Evolutionary conservation across 2,329 filamentous ascomycete genomes (phyloP), one percentile per base, ranked within the genome.

Genomic region (Ceratocystis variospora): DNA sequence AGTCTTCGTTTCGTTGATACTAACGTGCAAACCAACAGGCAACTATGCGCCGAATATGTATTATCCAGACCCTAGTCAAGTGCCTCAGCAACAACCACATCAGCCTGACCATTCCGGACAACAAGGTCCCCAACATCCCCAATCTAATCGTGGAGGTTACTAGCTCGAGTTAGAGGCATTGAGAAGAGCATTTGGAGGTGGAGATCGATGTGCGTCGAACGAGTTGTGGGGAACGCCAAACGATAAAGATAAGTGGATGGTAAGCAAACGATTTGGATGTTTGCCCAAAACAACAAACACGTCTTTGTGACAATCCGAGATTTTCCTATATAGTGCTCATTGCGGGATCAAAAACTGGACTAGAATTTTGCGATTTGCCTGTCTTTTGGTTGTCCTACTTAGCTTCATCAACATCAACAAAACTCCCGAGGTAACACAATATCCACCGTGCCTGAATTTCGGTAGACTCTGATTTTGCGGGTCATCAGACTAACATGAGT

Each of bases 31-130:
- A 63, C 37, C 46, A 48, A 25, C 17, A 57, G 62, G 63, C 46
- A 55, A 53, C 41, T 68, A 68, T 44, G 50, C 50, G 0, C 57
- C 64, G 17, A 64, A 65, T 55, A 62, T 68, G 65, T 68, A 66
- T 48, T 83, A 83, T 70, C 72, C 75, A 22, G 78, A 81, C 68
- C 79, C 74, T 61, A 75, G 75, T 57, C 75, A 76, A 70, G 77
- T 74, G 66, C 76, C 76, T 68, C 75, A 73, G 68, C 73, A 74
- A 61, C 74, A 70, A 37, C 73, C 70, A 63, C 71, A 76, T 69
- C 75, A 73, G 66, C 76, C 74, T 22, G 46, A 41, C n/a, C 55
- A 37, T 15, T 28, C 55, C n/a, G 55, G 55, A 31, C 55, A 59
- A 31, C 55, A 59, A 59, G 55, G 55, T 25, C 22, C 55, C 33